phyloP scores from a whole-genome alignment of 805 yeast species.

The Yamadazyma kitorensis region DNA sequence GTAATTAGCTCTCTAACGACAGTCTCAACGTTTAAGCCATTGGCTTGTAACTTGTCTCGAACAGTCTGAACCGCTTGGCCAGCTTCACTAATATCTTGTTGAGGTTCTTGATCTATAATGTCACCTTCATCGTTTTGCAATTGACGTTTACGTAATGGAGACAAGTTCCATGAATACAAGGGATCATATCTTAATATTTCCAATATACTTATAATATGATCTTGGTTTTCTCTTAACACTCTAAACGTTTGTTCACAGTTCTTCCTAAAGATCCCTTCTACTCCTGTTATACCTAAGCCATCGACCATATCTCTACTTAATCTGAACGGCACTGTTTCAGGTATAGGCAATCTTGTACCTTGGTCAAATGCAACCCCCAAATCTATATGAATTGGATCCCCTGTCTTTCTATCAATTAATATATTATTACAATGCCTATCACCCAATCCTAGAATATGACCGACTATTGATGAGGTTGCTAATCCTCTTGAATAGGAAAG shows the following conservation, averaged over 20 bases:
- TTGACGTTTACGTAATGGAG: conserved; percentile 63
- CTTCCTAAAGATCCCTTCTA: conserved; percentile 69
- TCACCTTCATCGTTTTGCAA: conserved; percentile 43
- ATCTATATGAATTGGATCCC: conserved; percentile 95
- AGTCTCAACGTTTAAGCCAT: conserved; percentile 77
- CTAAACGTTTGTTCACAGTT: conserved; percentile 72
- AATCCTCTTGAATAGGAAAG: conserved; percentile 69
- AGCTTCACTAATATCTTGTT: conserved; percentile 66
- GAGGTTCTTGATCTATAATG: conserved; percentile 14
- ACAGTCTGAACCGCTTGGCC: conserved; percentile 75
- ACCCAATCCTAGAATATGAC: conserved; percentile 86
- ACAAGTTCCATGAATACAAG: conserved; percentile 83
- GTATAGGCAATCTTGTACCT: conserved; percentile 78
- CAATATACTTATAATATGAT: conserved; percentile 73
- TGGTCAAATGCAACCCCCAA: conserved; percentile 96
- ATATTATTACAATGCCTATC: conserved; percentile 94
- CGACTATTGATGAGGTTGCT: conserved; percentile 84
- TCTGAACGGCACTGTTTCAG: conserved; percentile 93
- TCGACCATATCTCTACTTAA: conserved; percentile 84
- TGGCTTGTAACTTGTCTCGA: conserved; percentile 60
- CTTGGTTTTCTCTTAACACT: conserved; percentile 62
- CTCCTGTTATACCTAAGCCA: conserved; percentile 87
- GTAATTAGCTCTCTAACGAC: conserved; percentile 75
- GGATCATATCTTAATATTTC: conserved; percentile 93
- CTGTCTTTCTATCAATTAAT: conserved; percentile 71